These are phyloP conservation scores for Aspergillus oerlinghausenensis DNA, from an alignment of 2,329 filamentous ascomycete species.

Conservation along the genomic window DNA sequence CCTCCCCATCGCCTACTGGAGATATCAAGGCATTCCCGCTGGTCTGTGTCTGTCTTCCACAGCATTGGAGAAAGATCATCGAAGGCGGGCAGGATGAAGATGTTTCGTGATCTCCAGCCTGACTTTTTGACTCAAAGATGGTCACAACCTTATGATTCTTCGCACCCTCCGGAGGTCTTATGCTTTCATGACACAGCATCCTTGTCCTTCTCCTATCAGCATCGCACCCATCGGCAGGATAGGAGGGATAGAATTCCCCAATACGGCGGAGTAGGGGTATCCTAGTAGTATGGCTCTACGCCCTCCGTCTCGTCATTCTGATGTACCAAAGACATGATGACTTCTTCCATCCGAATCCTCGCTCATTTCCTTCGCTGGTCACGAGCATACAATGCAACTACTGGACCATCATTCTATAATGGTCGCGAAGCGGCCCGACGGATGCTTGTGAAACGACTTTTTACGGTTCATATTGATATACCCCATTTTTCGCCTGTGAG, in stretches of 20 bases:
- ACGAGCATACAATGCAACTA: background rate
- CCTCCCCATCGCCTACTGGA: constrained; percentile 62
- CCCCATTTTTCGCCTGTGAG: constrained; percentile 23
- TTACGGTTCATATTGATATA: constrained; percentile 27
- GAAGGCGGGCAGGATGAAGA: constrained; percentile 63
- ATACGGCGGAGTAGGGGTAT: background rate
- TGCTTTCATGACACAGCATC: background rate
- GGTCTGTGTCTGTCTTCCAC: constrained; percentile 90
- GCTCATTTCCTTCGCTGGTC: background rate
- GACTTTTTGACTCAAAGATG: background rate
- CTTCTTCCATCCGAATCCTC: constrained; percentile 10
- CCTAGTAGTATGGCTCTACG: background rate
- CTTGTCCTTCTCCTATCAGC: background rate
- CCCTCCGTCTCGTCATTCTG: background rate
- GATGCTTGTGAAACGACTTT: constrained; percentile 16
- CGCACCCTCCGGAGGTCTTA: background rate
- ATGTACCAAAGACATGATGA: background rate
- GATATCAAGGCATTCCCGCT: constrained; percentile 98
- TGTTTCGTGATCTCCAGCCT: constrained; percentile 13
- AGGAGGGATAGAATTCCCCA: too few relatives aligned
- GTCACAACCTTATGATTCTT: background rate
- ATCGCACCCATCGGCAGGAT: background rate
- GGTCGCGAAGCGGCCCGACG: background rate
- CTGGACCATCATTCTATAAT: background rate
- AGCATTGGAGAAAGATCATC: constrained; percentile 96